A percentile compares a stretch with the other conserved stretches of the same genome.
Evolutionary conservation across 2,329 filamentous ascomycete genomes (phyloP).

Genomic region (Calonectria leucothoes): DNA sequence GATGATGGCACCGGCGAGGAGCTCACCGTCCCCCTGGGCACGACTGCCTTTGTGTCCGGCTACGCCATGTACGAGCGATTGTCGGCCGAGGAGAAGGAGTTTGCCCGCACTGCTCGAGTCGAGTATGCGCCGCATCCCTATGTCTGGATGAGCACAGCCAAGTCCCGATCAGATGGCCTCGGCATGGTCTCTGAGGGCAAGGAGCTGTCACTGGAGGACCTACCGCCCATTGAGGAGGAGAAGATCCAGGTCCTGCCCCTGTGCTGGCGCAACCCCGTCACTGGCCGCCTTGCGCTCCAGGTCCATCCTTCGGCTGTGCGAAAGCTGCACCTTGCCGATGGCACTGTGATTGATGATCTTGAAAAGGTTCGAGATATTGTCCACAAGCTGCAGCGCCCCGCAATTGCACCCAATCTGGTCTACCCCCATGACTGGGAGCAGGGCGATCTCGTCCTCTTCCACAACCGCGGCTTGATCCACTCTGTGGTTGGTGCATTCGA

Average conservation of each 20-base stretch:
- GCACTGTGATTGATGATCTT: conserved; percentile 76
- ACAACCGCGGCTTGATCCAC: conserved; percentile 81
- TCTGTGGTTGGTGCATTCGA: conserved; percentile 81
- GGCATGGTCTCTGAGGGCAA: conserved; percentile 76
- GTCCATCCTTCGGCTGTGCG: conserved; percentile 79
- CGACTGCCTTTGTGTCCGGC: conserved; percentile 80
- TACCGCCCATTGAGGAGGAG: conserved; percentile 73
- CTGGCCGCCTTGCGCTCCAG: conserved; percentile 76
- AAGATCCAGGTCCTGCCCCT: conserved; percentile 81
- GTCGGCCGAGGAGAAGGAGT: conserved; percentile 73
- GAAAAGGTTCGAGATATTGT: conserved; percentile 74
- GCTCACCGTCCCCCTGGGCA: conserved; percentile 77
- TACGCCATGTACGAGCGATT: conserved; percentile 78
- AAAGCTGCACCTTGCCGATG: conserved; percentile 74
- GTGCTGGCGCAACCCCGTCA: conserved; percentile 82
- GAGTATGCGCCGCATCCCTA: conserved; percentile 86
- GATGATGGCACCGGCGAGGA: conserved; percentile 77
- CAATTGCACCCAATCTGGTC: conserved; percentile 74
- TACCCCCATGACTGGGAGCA: conserved; percentile 83
- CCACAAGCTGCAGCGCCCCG: conserved; percentile 76
- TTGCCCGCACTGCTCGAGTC: conserved; percentile 73
- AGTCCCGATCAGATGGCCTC: conserved; percentile 74
- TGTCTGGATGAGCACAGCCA: conserved; percentile 81
- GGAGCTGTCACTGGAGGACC: conserved; percentile 68
- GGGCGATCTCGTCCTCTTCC: conserved; percentile 81